phyloP scores from a whole-genome alignment of 2,329 filamentous ascomycete genomes.

The Scopulariopsis brevicaulis region DNA sequence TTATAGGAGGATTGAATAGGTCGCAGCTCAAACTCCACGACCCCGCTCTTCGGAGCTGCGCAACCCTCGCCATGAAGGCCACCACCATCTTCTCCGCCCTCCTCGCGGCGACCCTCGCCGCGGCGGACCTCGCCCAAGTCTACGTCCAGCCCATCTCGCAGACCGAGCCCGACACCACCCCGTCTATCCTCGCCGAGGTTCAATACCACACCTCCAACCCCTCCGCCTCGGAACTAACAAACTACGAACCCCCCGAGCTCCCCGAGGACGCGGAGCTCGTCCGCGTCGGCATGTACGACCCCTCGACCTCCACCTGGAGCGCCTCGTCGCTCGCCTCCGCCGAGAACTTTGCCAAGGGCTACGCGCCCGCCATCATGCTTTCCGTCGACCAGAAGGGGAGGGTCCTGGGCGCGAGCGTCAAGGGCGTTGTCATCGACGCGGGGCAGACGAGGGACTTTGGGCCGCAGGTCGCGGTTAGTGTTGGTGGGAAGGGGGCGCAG shows the following conservation, averaged over 20 bases:
- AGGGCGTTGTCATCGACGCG: constrained; percentile 50
- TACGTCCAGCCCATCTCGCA: constrained; percentile 39
- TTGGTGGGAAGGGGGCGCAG: constrained; percentile 35
- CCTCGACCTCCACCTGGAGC: constrained; percentile 31
- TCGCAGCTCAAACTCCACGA: too few species aligned
- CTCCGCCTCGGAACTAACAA: constrained; percentile 31
- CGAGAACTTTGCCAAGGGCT: constrained; percentile 51
- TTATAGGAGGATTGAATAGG: too few species aligned
- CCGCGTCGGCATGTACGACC: constrained; percentile 47
- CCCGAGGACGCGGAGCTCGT: constrained; percentile 33
- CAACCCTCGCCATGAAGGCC: constrained; percentile 25
- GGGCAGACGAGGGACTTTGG: constrained; percentile 55
- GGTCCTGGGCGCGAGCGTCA: constrained; percentile 37
- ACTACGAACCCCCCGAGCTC: constrained; percentile 46
- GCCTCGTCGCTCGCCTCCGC: constrained; percentile 42
- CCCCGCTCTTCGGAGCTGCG: too few species aligned
- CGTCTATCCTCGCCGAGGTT: constrained; percentile 42
- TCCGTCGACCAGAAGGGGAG: constrained; percentile 27
- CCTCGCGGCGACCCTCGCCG: constrained; percentile 26
- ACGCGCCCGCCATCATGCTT: constrained; percentile 43
- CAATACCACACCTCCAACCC: constrained; percentile 37
- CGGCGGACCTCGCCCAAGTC: constrained; percentile 33
- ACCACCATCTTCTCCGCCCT: constrained; percentile 27
- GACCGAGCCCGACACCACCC: constrained; percentile 14
- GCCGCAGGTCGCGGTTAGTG: constrained; percentile 41